Conservation (phyloP, 2,329 filamentous ascomycete genomes). For the Atkinsonella hypoxylon region DNA sequence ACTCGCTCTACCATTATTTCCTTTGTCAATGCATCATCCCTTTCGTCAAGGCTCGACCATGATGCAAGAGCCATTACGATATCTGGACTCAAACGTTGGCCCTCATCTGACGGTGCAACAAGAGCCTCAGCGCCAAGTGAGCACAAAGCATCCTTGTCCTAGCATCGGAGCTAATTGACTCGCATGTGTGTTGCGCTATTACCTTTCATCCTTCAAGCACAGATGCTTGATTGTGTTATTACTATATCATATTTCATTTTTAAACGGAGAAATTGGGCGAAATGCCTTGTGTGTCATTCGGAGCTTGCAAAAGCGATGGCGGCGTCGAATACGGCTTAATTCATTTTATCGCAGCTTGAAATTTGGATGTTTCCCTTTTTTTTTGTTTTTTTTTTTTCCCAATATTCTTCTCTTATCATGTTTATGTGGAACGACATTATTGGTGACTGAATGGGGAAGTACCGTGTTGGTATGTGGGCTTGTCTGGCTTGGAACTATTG, state of each 20-base stretch:
- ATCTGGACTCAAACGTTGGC: not conserved
- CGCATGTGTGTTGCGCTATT: not conserved
- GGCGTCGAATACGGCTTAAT: not conserved
- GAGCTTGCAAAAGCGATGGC: constrained; percentile 4
- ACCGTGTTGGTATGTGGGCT: not conserved
- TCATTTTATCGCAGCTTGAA: not conserved
- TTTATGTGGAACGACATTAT: not conserved
- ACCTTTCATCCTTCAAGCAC: not conserved
- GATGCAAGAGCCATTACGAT: not conserved
- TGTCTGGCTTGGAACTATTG: too few species aligned
- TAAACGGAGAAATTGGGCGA: not conserved
- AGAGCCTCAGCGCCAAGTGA: constrained; percentile 1
- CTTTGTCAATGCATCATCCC: not conserved
- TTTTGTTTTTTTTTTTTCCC: not conserved
- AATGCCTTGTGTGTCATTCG: not conserved
- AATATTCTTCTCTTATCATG: not conserved
- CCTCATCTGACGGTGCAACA: not conserved
- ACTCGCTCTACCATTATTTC: not conserved
- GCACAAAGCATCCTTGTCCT: not conserved
- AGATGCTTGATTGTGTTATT: not conserved
- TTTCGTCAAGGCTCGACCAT: not conserved
- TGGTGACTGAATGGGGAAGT: not conserved
- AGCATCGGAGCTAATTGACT: not conserved
- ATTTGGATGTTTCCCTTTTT: not conserved
- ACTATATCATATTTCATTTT: not conserved